phyloP scores from a whole-genome alignment of 495 filamentous ascomycete species.

The Beverwykella pulmonaria region DNA sequence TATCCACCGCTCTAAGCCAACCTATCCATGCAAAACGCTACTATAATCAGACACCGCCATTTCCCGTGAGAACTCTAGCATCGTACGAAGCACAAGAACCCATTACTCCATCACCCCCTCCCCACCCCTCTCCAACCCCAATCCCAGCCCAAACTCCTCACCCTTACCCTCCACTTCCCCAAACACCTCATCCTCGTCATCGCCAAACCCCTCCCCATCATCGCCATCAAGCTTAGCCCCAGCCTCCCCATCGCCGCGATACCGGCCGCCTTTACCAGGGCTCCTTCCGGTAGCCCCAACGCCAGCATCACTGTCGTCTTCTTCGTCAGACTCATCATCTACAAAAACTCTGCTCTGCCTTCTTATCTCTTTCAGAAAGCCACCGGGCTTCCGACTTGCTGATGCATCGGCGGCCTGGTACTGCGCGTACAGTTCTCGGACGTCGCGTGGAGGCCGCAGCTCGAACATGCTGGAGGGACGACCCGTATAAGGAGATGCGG shows the following conservation, averaged over 20 bases:
- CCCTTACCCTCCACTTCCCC: conserved; percentile 4
- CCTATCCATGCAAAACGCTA: too few relatives aligned
- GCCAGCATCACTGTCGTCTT: neutral
- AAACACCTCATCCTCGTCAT: conserved; percentile 9
- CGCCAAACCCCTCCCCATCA: neutral
- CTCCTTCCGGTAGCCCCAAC: neutral
- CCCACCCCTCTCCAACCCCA: neutral
- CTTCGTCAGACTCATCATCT: conserved; percentile 48
- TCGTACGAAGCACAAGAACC: too few relatives aligned
- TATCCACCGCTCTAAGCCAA: neutral
- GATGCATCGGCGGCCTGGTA: conserved; percentile 4
- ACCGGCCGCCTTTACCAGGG: neutral
- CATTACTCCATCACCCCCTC: neutral
- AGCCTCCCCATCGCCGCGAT: conserved; percentile 6
- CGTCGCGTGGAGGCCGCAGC: conserved; percentile 33
- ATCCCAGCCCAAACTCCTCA: neutral
- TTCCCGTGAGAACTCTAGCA: neutral
- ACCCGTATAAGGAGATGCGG: neutral
- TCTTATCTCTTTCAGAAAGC: conserved; percentile 61
- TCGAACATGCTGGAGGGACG: conserved; percentile 28
- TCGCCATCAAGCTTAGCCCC: neutral
- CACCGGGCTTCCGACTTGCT: conserved; percentile 30
- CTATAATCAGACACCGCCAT: neutral
- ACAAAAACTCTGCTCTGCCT: conserved; percentile 66
- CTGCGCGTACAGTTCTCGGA: neutral